These are phyloP conservation scores for Kazachstania viticola DNA, from an alignment of 805 yeast genomes.

Conservation along the genomic window DNA sequence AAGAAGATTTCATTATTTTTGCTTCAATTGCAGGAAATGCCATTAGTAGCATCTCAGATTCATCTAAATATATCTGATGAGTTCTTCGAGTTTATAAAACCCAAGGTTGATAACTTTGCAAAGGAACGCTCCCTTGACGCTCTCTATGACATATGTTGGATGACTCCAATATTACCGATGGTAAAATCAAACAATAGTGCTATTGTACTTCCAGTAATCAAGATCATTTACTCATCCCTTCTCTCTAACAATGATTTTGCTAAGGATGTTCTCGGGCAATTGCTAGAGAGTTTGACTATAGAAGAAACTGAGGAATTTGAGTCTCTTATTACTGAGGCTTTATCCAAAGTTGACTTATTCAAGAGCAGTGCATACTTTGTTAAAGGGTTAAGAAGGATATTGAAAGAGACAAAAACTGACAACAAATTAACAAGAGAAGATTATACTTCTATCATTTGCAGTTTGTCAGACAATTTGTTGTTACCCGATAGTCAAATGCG, in stretches of 20 bases:
- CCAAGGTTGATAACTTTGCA: slow-evolving; percentile 3
- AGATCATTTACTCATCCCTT: background rate
- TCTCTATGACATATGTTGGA: slow-evolving; percentile 41
- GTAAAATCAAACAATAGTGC: background rate
- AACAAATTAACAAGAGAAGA: background rate
- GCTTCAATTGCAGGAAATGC: slow-evolving; percentile 25
- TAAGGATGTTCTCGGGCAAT: slow-evolving; percentile 33
- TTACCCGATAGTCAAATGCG: slow-evolving; percentile 43
- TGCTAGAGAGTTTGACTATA: slow-evolving; percentile 27
- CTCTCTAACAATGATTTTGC: slow-evolving; percentile 17
- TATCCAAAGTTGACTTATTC: slow-evolving; percentile 18
- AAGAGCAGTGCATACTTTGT: slow-evolving; percentile 30
- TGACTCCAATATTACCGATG: slow-evolving; percentile 26
- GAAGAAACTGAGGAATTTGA: slow-evolving; percentile 11
- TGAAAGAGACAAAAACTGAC: slow-evolving; percentile 3
- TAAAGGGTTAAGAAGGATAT: slow-evolving; percentile 24
- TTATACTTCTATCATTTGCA: background rate
- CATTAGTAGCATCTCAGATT: slow-evolving; percentile 25
- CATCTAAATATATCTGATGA: slow-evolving; percentile 20
- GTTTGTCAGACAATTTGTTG: slow-evolving; percentile 29
- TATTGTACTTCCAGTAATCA: background rate
- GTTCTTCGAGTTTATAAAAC: slow-evolving; percentile 7
- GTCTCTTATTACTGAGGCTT: slow-evolving; percentile 10
- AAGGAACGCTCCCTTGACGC: slow-evolving; percentile 2
- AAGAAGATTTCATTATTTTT: slow-evolving; percentile 34